These are phyloP conservation scores for Oldenlandia corymbosa DNA, from an alignment of 257 asterid species.

Conservation along the genomic window DNA sequence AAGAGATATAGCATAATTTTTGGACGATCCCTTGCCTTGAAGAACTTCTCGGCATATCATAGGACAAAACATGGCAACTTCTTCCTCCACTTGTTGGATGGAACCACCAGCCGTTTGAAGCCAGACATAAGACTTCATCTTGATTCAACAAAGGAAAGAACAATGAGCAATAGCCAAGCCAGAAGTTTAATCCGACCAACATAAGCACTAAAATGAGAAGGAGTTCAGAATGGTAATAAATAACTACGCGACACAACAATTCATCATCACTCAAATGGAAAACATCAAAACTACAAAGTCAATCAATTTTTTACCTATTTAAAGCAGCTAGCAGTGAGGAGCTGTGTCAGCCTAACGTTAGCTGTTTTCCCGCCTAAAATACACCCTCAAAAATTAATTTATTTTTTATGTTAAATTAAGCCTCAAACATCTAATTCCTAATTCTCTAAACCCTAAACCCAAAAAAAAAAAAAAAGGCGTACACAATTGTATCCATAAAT, in stretches of 20 bases:
- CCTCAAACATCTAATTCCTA: too few relatives aligned
- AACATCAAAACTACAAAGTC: not conserved
- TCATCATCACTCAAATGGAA: not conserved
- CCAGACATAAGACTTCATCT: slow-evolving; percentile 45
- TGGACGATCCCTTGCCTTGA: slow-evolving; percentile 42
- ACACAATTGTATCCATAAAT: too few relatives aligned
- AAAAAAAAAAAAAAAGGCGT: too few relatives aligned
- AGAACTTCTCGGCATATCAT: slow-evolving; percentile 41
- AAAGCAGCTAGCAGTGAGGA: too few relatives aligned
- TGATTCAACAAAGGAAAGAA: slow-evolving; percentile 2
- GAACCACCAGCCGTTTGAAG: slow-evolving; percentile 45
- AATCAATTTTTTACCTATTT: too few relatives aligned
- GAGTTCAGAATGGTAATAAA: too few relatives aligned
- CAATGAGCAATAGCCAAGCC: slow-evolving; percentile 3
- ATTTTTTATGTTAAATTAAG: too few relatives aligned
- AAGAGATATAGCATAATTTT: slow-evolving; percentile 38
- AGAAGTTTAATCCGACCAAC: not conserved
- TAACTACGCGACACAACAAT: too few relatives aligned
- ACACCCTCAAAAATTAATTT: too few relatives aligned
- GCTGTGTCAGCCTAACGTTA: too few relatives aligned
- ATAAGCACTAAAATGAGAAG: not conserved
- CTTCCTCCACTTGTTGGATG: slow-evolving; percentile 49
- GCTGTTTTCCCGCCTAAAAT: too few relatives aligned
- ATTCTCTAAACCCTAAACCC: too few relatives aligned
- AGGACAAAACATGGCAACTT: slow-evolving; percentile 49